Conservation (phyloP, 2,329 filamentous ascomycete species). For the Trichoderma sp. region DNA sequence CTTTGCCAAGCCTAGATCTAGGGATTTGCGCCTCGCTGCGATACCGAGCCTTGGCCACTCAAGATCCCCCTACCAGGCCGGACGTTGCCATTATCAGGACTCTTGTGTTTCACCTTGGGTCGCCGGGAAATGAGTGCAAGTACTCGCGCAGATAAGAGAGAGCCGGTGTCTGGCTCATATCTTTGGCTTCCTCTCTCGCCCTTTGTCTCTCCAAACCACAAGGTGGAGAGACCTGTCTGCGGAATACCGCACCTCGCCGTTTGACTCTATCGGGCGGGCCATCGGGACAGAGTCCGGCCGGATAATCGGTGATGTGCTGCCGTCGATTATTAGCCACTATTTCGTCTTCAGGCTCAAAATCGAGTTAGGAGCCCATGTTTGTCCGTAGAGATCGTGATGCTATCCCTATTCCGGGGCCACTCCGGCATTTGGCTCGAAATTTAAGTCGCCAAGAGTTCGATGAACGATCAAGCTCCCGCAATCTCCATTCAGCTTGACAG, state of each 20-base stretch:
- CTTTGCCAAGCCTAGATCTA: constrained; percentile 3
- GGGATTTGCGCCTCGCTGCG: not conserved
- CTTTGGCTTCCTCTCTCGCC: not conserved
- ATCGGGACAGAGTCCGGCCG: constrained; percentile 8
- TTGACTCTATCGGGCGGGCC: not conserved
- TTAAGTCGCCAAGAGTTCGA: constrained; percentile 8
- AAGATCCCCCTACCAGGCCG: not conserved
- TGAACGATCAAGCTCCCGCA: not conserved
- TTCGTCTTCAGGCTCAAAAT: not conserved
- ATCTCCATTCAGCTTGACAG: not conserved
- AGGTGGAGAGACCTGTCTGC: not conserved
- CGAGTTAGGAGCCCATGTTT: not conserved
- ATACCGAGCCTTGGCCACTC: not conserved
- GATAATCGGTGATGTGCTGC: not conserved
- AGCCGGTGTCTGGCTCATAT: not conserved
- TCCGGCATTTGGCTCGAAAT: constrained; percentile 14
- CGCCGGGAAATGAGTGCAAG: not conserved
- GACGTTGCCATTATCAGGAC: not conserved
- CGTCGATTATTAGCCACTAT: not conserved
- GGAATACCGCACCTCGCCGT: not conserved
- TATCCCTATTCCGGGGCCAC: constrained; percentile 7
- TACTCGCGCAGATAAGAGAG: not conserved
- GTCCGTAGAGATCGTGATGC: constrained; percentile 4
- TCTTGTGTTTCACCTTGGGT: not conserved
- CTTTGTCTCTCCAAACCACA: not conserved